A percentile compares a stretch with the other conserved stretches of the same genome.
Conservation (phyloP, 176 grass and related monocot species). For the Triticum urartu region DNA sequence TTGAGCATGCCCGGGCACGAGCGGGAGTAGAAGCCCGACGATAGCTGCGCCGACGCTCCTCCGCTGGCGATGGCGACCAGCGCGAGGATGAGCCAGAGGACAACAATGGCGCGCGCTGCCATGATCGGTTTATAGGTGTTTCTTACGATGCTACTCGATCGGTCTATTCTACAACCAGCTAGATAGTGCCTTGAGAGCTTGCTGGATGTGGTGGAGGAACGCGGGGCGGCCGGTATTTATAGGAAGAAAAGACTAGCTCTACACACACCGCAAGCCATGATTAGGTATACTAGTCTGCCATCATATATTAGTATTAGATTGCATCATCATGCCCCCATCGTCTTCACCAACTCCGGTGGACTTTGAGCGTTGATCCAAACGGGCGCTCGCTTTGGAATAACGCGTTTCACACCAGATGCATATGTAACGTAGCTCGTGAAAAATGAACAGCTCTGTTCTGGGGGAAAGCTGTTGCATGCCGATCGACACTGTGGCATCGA, state of each 20-base stretch:
- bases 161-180: not conserved
- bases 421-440: not conserved
- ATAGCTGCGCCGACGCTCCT: slow-evolving; percentile 26
- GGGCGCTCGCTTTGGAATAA: not conserved
- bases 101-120: not conserved
- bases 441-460: not conserved
- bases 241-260: not conserved
- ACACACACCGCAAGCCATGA: not conserved
- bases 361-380: not conserved
- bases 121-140: not conserved
- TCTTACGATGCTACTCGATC: not conserved
- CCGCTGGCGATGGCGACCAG: slow-evolving; percentile 5
- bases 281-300: not conserved
- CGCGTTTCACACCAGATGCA: not conserved
- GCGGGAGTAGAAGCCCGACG: slow-evolving; percentile 50
- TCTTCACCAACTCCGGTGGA: slow-evolving; percentile 14
- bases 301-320: not conserved
- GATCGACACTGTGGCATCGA: not conserved
- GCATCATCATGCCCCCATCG: not conserved
- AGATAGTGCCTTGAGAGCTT: slow-evolving; percentile 3
- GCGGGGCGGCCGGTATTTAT: not conserved
- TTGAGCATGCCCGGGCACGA: slow-evolving; percentile 54
- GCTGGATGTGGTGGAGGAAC: not conserved
- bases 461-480: not conserved
- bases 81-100: not conserved